phyloP scores from a whole-genome alignment of 2,329 filamentous ascomycete species.

The Fusarium newnesense region DNA sequence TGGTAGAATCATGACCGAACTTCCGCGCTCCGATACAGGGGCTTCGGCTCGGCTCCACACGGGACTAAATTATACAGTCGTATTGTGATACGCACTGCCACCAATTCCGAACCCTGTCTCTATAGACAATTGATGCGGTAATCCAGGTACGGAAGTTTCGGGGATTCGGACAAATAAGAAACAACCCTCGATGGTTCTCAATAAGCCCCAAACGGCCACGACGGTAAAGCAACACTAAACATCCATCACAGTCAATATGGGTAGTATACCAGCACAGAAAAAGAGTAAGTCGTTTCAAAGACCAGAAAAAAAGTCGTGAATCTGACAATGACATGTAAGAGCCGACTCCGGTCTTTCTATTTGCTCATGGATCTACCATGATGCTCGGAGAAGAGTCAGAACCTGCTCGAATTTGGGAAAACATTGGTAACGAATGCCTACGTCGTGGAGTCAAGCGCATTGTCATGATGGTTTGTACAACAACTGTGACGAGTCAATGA shows the following conservation, averaged over 20 bases:
- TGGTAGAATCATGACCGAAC: neutral
- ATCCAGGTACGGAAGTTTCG: fast-evolving
- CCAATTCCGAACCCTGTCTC: neutral
- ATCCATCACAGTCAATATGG: neutral
- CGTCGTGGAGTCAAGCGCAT: constrained; percentile 22
- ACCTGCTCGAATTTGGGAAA: constrained; percentile 32
- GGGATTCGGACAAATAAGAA: neutral
- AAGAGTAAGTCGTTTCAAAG: neutral
- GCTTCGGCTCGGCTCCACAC: constrained; percentile 6
- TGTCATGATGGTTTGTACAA: constrained; percentile 27
- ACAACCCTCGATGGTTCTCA: neutral
- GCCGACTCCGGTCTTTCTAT: constrained; percentile 29
- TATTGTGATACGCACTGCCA: fast-evolving
- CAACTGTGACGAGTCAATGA: fast-evolving
- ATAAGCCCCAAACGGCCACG: neutral
- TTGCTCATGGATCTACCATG: constrained; percentile 35
- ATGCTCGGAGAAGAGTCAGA: constrained; percentile 34
- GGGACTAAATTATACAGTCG: neutral
- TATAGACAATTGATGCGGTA: fast-evolving
- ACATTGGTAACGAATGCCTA: constrained; percentile 24
- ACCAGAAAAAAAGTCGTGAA: fast-evolving
- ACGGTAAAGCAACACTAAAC: neutral
- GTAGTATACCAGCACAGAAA: neutral
- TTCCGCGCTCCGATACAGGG: neutral
- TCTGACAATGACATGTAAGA: neutral